phyloP scores from a whole-genome alignment of 805 yeast species.

The Pichia scutulata region DNA sequence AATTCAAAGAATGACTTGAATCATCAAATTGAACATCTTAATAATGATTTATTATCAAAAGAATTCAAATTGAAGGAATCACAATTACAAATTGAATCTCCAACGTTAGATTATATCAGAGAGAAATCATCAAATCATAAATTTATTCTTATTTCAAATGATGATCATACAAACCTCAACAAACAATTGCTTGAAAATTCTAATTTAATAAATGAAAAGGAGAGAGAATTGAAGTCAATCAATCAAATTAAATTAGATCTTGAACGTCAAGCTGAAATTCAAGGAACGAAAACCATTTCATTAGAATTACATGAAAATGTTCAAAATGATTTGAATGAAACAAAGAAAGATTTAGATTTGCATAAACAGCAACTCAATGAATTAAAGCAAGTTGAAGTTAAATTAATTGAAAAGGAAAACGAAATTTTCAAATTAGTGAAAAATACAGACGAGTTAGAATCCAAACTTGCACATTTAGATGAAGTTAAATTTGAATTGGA shows the following conservation, averaged over 20 bases:
- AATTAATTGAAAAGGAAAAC: conserved; percentile 1
- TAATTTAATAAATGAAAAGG: conserved; percentile 2
- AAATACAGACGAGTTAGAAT: not conserved
- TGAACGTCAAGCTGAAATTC: conserved; percentile 9
- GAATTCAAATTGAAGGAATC: conserved; percentile 3
- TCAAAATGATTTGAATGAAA: conserved; percentile 7
- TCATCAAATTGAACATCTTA: not conserved
- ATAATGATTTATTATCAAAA: not conserved
- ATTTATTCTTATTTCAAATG: conserved; percentile 20
- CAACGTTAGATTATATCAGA: conserved; percentile 4
- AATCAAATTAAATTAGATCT: conserved; percentile 11
- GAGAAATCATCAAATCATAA: conserved; percentile 25
- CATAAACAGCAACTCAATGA: conserved; percentile 3
- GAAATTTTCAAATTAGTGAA: conserved; percentile 1
- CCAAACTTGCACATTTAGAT: conserved; percentile 3
- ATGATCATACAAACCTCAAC: conserved; percentile 9
- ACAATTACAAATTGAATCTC: conserved; percentile 3
- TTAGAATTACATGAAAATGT: conserved; percentile 12
- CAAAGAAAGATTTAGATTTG: conserved; percentile 2
- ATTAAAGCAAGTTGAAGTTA: conserved; percentile 2
- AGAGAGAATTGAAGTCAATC: conserved; percentile 7
- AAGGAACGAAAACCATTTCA: conserved; percentile 11
- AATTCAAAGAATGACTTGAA: not conserved
- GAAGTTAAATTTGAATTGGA: conserved; percentile 2
- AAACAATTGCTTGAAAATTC: conserved; percentile 4